phyloP scores from a whole-genome alignment of 768 basidiomycete genomes.

The Mycena metata region DNA sequence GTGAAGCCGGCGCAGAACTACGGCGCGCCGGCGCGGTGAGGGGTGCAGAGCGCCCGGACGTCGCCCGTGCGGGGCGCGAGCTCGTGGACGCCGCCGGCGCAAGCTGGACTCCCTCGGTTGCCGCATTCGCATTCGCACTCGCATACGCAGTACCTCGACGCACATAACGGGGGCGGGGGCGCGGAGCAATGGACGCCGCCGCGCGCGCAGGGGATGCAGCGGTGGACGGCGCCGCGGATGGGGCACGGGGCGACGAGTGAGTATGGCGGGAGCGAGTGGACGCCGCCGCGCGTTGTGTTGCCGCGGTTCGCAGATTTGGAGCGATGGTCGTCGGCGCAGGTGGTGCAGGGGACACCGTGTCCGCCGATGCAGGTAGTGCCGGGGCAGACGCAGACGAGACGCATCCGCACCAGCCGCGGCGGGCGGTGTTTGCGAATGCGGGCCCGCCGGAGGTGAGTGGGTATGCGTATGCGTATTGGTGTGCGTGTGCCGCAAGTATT shows the following conservation, averaged over 20 bases:
- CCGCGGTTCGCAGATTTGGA: slow-evolving; percentile 37
- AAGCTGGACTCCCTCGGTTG: not conserved
- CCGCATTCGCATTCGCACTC: not conserved
- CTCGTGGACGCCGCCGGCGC: not conserved
- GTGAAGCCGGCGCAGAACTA: not conserved
- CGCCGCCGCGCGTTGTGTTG: slow-evolving; percentile 36
- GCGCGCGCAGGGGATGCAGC: no score
- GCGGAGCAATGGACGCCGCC: no score
- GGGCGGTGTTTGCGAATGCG: slow-evolving; percentile 85
- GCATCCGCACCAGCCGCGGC: slow-evolving; percentile 62
- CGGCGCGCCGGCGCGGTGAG: slow-evolving; percentile 23
- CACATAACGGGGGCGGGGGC: no score
- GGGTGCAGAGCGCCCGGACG: slow-evolving; percentile 38
- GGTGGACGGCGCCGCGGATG: no score
- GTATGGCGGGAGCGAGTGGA: slow-evolving; percentile 23
- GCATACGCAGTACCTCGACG: no score
- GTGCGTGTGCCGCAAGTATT: not conserved
- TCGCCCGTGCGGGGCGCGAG: slow-evolving; percentile 31
- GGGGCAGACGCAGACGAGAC: slow-evolving; percentile 21
- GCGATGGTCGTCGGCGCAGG: slow-evolving; percentile 21
- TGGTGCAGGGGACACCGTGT: slow-evolving; percentile 6
- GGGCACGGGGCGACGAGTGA: not conserved
- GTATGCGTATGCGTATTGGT: slow-evolving; percentile 51
- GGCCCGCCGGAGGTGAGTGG: slow-evolving; percentile 87
- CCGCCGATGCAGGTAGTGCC: slow-evolving; percentile 25